A percentile compares a stretch with the other conserved stretches of the same genome.
These are phyloP conservation scores for Aspergillus flavus DNA, from an alignment of 2,329 filamentous ascomycete genomes.

Conservation along the genomic window DNA sequence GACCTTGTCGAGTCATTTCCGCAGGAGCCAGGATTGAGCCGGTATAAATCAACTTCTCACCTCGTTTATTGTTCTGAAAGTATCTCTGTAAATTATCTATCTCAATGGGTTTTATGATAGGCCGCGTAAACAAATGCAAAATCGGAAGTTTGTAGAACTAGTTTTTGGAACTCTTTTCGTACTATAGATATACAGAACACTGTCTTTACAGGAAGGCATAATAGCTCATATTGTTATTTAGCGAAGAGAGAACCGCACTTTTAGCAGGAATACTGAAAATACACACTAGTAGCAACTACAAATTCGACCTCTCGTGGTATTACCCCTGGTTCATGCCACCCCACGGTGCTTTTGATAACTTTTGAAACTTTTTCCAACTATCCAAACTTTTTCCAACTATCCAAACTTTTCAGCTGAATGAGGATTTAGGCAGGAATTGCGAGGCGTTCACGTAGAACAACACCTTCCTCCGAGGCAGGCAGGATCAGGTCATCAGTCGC, in stretches of 20 bases:
- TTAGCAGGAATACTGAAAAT: neutral
- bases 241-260: neutral
- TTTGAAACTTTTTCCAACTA: neutral
- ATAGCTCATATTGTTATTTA: neutral
- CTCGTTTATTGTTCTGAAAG: too few species aligned
- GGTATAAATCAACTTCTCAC: too few species aligned
- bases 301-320: neutral
- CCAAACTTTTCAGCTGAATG: neutral
- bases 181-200: too few species aligned
- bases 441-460: neutral
- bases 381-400: neutral
- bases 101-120: too few species aligned
- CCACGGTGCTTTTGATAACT: neutral
- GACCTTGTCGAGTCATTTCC: too few species aligned
- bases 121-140: too few species aligned
- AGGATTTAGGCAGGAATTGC: neutral
- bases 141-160: too few species aligned
- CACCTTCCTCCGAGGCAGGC: neutral
- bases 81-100: too few species aligned
- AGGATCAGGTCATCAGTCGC: slow-evolving; percentile 30
- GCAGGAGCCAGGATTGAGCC: too few species aligned
- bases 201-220: neutral
- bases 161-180: too few species aligned
- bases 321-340: neutral
- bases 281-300: neutral